phyloP scores from a whole-genome alignment of 768 basidiomycete species.

The Boletus coccyginus region DNA sequence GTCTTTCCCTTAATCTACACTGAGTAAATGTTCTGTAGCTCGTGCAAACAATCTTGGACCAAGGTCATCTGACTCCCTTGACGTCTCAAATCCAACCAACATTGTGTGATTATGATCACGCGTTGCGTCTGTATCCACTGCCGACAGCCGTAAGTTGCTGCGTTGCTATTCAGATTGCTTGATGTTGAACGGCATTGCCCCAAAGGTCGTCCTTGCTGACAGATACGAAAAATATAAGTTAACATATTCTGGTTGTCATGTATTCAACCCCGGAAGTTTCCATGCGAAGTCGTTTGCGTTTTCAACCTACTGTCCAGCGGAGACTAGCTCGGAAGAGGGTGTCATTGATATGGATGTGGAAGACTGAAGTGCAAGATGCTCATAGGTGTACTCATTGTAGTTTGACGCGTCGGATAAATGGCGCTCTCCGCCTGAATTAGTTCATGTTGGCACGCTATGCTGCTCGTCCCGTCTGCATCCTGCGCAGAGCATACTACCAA shows the following conservation, averaged over 20 bases:
- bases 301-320: constrained; percentile 87
- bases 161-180: not conserved
- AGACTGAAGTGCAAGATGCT: constrained; percentile 22
- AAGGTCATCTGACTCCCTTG: constrained; percentile 89
- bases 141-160: constrained; percentile 76
- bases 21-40: constrained; percentile 48
- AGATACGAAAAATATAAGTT: constrained; percentile 95
- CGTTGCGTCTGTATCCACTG: constrained; percentile 88
- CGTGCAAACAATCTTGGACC: constrained; percentile 95
- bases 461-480: constrained; percentile 10
- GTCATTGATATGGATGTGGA: constrained; percentile 40
- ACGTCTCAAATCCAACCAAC: constrained; percentile 83
- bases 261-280: constrained; percentile 97
- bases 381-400: not conserved
- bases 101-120: constrained; percentile 87
- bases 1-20: not conserved
- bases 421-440: not conserved
- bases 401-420: not conserved
- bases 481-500: constrained; percentile 6
- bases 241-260: constrained; percentile 97
- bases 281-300: constrained; percentile 80
- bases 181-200: constrained; percentile 5
- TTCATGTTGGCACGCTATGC: constrained; percentile 26
- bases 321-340: constrained; percentile 79
- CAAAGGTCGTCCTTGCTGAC: constrained; percentile 88